These are phyloP conservation scores for Euphorbia lathyris DNA, from an alignment of 345 rosid genomes.

Conservation along the genomic window DNA sequence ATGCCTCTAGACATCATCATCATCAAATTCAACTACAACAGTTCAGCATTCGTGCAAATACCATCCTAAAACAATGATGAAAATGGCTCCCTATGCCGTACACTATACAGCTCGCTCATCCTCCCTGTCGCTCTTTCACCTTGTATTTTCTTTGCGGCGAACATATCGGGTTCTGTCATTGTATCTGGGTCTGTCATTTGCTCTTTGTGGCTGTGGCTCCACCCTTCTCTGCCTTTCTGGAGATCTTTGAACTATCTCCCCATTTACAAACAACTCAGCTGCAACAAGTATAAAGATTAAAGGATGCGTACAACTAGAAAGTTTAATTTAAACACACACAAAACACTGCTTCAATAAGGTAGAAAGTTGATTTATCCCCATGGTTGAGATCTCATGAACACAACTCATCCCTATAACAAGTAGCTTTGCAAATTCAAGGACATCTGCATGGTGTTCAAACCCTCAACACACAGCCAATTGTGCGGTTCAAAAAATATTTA, in stretches of 20 bases:
- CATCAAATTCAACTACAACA: neutral
- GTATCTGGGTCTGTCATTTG: conserved; percentile 94
- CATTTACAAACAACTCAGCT: conserved; percentile 93
- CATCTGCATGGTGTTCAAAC: neutral
- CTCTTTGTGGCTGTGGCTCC: conserved; percentile 92
- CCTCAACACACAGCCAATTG: neutral
- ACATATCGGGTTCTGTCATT: conserved; percentile 88
- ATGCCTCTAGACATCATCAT: neutral
- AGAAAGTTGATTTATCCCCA: too few species aligned
- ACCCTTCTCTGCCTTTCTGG: conserved; percentile 95
- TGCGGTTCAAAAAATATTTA: neutral
- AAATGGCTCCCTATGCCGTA: neutral
- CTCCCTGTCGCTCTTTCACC: conserved; percentile 29
- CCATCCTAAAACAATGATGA: neutral
- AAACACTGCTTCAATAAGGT: too few species aligned
- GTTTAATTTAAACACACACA: too few species aligned
- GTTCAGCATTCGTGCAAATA: neutral
- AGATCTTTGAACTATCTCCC: conserved; percentile 87
- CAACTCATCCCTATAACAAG: neutral
- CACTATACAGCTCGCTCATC: conserved; percentile 29
- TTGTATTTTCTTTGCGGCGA: conserved; percentile 73
- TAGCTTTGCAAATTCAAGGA: neutral
- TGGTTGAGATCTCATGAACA: neutral
- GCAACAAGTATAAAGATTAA: conserved; percentile 24
- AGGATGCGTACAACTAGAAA: neutral